Base-by-base conservation (phyloP, 202 grass and related monocot genomes). In the Setaria italica region DNA sequence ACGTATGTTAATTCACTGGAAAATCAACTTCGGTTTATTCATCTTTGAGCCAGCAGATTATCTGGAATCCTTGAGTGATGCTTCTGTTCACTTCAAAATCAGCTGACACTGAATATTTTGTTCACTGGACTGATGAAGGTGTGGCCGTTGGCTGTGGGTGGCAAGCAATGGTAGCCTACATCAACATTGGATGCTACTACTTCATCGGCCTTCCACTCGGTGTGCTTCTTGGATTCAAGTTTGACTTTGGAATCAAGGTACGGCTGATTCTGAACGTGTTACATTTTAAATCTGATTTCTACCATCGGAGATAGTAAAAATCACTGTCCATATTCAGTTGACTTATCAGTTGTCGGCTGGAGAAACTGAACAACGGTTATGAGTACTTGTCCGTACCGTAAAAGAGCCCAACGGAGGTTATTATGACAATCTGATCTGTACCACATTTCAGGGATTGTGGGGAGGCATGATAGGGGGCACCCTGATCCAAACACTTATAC, bases 141-240 rank as follows among this genome's bases (percentile, higher is more conserved):
- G 93, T 96, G 63, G 96, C 96, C 70, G 93, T 96, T 84, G 93
- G 93, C 13, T 92, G 96, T 78, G 96, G 91, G 63, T 99, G 93
- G 96, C 93, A 99, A 91, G 93, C 86, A 49, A 87, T 85, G 62
- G 90, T 96, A 47, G 96, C 96, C 6, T 99, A 92, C 41, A 94
- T 99, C 41, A 99, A 99, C 86, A 91, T 95, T 11, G 93, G 79
- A 59, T 94, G 91, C 86, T 99, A 92, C 65, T 99, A 99, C 53
- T 85, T 99, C 68, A 93, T 99, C 7, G 96, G 93, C 76, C 11
- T 99, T 17, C 93, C 96, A 59, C 60, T 95, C 54, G 96, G 93
- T 51, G 37, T 74, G 62, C 81, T 99, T 48, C 81, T 99, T 0
- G 91, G 96, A 60, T 99, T 99, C 81, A 92, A 94, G 81, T 89